These are phyloP conservation scores for Aphanomyces euteiches DNA, from an alignment of 352 stramenopile genomes.

Conservation along the genomic window DNA sequence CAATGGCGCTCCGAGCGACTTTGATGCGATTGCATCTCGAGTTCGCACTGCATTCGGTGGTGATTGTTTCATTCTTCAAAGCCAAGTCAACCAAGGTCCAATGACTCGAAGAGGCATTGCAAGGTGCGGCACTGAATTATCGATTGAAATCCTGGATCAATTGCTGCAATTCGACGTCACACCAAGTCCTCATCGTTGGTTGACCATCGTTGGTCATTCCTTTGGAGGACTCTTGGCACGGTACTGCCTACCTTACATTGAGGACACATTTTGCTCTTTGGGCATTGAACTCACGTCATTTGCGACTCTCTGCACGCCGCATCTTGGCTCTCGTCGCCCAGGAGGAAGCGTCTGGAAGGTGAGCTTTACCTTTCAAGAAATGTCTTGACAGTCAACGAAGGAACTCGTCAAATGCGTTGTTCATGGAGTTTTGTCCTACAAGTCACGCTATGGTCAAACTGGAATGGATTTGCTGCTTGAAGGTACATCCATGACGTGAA, in stretches of 20 bases:
- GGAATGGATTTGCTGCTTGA: conserved; percentile 69
- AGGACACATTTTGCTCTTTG: conserved; percentile 50
- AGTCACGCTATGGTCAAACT: conserved; percentile 67
- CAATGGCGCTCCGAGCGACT: conserved; percentile 69
- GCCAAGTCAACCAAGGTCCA: conserved; percentile 50
- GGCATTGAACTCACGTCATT: conserved; percentile 71
- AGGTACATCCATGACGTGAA: conserved; percentile 26
- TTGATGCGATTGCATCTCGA: conserved; percentile 51
- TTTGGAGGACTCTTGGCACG: conserved; percentile 71
- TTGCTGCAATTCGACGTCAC: conserved; percentile 62
- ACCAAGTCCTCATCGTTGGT: conserved; percentile 42
- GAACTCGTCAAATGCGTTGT: conserved; percentile 57
- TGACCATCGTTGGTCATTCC: conserved; percentile 70
- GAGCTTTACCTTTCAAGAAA: neutral
- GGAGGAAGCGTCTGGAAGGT: conserved; percentile 65
- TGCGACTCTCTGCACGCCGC: conserved; percentile 72
- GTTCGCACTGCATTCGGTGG: conserved; percentile 46
- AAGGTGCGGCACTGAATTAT: conserved; percentile 56
- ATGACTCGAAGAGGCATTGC: conserved; percentile 60
- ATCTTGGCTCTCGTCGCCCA: conserved; percentile 66
- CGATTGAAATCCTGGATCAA: conserved; percentile 53
- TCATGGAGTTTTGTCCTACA: conserved; percentile 59
- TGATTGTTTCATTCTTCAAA: conserved; percentile 63
- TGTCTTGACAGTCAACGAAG: too few relatives aligned
- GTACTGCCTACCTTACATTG: conserved; percentile 59